Base-by-base conservation (phyloP, 148 eudicot species). In the Spergularia bocconei region DNA sequence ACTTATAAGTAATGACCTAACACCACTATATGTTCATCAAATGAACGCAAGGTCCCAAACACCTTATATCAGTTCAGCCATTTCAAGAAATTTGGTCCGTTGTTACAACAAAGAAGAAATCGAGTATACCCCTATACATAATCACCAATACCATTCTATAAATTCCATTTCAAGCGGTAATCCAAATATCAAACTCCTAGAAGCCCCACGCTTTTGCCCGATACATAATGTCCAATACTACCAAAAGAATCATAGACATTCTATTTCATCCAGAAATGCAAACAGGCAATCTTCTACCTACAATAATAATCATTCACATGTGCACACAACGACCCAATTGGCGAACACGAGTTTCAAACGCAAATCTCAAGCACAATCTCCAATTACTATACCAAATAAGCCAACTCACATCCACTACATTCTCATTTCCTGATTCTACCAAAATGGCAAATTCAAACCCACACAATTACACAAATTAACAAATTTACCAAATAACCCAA, bases 361-460 rank as follows among this genome's bases (percentile, higher is more conserved):
- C 48, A 44, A 44, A 44, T 44, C 48, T 8, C 10, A 21, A 50
- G 71, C 50, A 47, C 71, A 50, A 68, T n/a, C 56, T 19, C 16
- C 29, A 50, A 68, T 5, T n/a, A 48, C 56, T 11, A 68, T 68
- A 14, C 19, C 70, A 39, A 41, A 44, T 21, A 50, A 15, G 25
- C 63, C 12, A 59, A 59, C 63, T 59, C 29, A 20, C 25, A 5
- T 29, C 14, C 7, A 68, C 12, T 12, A 29, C 51, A 55, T 50
- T 50, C 38, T 38, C 16, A n/a, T 68, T 50, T 67, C 54, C 55
- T 20, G 41, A 67, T 47, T 68, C 17, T 50, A 68, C 21, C 71
- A 19, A 68, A 65, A 41, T 9, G 52, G 69, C 69, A 39, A 65
- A 36, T 10, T 41, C 23, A 16, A 65, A 38, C 15, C 69, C 67